Evolutionary conservation across 108 stramenopile species (phyloP).

Genomic region (Nitzschia sp.): DNA sequence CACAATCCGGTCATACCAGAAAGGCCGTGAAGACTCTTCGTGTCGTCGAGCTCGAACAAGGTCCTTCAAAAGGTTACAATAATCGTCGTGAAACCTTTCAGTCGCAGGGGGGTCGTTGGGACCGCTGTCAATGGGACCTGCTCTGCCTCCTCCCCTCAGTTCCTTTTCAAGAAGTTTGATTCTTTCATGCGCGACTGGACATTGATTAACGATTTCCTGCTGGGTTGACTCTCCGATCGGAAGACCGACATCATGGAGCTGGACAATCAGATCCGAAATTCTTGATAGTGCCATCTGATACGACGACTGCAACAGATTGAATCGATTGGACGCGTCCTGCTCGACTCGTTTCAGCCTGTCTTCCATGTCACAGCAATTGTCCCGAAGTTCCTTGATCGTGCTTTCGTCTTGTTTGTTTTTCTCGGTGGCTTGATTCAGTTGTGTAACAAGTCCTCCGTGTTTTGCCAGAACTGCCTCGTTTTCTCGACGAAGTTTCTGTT

Average conservation of each 20-base stretch:
- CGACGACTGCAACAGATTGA: background rate
- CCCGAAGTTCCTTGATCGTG: background rate
- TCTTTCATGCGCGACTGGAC: background rate
- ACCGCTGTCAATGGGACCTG: too few relatives aligned
- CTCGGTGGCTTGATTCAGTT: background rate
- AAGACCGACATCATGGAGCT: background rate
- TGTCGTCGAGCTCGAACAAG: too few relatives aligned
- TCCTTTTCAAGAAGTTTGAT: background rate
- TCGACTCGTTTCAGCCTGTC: background rate
- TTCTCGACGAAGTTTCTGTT: constrained; percentile 10
- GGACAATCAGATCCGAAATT: background rate
- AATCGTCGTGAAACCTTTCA: background rate
- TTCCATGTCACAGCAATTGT: constrained; percentile 12
- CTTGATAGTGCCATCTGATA: constrained; percentile 7
- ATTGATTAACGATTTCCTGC: background rate
- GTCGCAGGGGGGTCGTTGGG: background rate
- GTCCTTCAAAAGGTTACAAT: background rate
- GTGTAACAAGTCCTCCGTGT: background rate
- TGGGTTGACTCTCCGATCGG: background rate
- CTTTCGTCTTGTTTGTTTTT: background rate
- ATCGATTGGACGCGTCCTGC: background rate
- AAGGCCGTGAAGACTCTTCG: too few relatives aligned
- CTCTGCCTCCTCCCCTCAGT: background rate
- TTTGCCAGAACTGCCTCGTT: constrained; percentile 1
- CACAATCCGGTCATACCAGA: constrained; percentile 1